Conservation (phyloP, 352 stramenopile genomes). For the Pythium sukuiense region DNA sequence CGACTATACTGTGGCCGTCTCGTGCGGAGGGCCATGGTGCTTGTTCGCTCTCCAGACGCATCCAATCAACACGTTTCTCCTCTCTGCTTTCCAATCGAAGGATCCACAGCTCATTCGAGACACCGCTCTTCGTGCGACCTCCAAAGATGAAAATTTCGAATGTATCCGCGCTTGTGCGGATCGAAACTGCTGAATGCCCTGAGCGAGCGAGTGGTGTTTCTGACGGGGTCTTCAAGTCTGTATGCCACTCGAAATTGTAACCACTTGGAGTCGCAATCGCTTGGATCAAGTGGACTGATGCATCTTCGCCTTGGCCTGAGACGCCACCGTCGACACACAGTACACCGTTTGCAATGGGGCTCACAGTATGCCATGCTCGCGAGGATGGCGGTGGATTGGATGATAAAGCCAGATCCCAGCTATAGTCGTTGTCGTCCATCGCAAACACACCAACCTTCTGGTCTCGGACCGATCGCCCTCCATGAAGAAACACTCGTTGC, state of each 20-base stretch:
- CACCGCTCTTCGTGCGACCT: conserved; percentile 58
- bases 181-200: conserved; percentile 45
- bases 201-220: conserved; percentile 27
- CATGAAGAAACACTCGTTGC: conserved; percentile 36
- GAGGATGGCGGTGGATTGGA: conserved; percentile 34
- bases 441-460: conserved; percentile 53
- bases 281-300: conserved; percentile 39
- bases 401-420: conserved; percentile 45
- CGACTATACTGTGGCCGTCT: conserved; percentile 65
- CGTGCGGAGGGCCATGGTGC: conserved; percentile 44
- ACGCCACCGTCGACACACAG: conserved; percentile 63
- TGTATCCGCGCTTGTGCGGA: conserved; percentile 15
- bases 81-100: neutral
- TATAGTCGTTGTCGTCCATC: conserved; percentile 43
- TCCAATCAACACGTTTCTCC: neutral
- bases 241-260: conserved; percentile 11
- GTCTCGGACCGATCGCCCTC: conserved; percentile 60
- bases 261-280: neutral
- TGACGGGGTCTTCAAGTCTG: neutral
- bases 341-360: conserved; percentile 22
- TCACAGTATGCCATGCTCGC: conserved; percentile 61
- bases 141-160: conserved; percentile 51
- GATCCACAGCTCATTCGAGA: conserved; percentile 46
- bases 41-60: neutral
- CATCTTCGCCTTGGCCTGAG: conserved; percentile 57